Conservation (phyloP, 177 flowering plant species). For the Tripterygium wilfordii region DNA sequence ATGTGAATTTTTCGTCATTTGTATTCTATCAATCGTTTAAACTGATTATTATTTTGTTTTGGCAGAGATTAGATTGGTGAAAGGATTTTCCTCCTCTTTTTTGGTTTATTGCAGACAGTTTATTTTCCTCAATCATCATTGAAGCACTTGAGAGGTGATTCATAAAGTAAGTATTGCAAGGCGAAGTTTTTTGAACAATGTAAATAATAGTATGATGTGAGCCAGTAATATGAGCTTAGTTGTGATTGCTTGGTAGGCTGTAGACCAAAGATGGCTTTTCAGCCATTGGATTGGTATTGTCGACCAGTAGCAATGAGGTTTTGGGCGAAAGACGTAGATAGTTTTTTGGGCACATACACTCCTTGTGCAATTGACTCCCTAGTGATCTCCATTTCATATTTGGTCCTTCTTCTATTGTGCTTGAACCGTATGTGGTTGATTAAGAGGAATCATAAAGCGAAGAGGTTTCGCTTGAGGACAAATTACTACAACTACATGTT, state of each 20-base stretch:
- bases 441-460: slow-evolving; percentile 41
- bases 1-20: too few relatives aligned
- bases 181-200: too few relatives aligned
- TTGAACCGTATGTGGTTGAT: slow-evolving; percentile 63
- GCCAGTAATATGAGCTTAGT: not conserved
- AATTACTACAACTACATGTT: slow-evolving; percentile 57
- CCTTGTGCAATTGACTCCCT: slow-evolving; percentile 72
- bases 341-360: slow-evolving; percentile 77
- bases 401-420: slow-evolving; percentile 67
- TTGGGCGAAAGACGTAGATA: slow-evolving; percentile 59
- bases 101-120: too few relatives aligned
- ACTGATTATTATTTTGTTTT: too few relatives aligned
- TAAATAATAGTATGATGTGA: not conserved
- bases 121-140: too few relatives aligned
- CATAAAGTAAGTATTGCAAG: too few relatives aligned
- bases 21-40: too few relatives aligned
- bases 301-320: slow-evolving; percentile 67
- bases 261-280: slow-evolving; percentile 44
- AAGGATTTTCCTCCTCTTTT: too few relatives aligned
- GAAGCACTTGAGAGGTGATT: too few relatives aligned
- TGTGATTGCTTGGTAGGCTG: slow-evolving; percentile 1
- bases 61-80: too few relatives aligned
- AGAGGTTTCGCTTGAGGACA: slow-evolving; percentile 59
- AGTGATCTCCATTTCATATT: slow-evolving; percentile 62
- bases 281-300: slow-evolving; percentile 81